Evolutionary conservation across 768 basidiomycete genomes (phyloP), one percentile per base, ranked within the genome.

Genomic region (Chlorophyllum brunneum): DNA sequence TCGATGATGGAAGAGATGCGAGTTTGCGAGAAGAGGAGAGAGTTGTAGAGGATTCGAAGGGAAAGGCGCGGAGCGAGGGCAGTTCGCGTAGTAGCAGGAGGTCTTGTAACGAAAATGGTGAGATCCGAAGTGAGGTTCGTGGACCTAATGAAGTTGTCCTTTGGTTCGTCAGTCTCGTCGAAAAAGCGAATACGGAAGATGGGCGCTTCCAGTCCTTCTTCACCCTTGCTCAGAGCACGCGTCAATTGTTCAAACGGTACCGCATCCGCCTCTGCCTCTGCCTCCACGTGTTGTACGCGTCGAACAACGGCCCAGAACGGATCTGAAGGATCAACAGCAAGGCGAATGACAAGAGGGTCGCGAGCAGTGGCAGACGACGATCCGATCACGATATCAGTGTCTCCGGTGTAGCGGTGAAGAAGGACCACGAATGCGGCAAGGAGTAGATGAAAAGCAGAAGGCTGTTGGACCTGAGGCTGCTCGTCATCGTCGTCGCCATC

Each of bases 101-200:
- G 82, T 11, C 85, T 77, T 5, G 85, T 87, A 38, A 98, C 81
- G 67, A 93, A 95, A 58, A 98, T 72, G 15, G 94, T 97, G 55
- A 98, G 77, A 66, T 98, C 95, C n/a, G 94, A 88, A 5, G 90
- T 92, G 54, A 90, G 72, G 56, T 83, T 85, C 0, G 95, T 94
- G 0, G 83, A 82, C 22, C 80, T 77, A 54, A 95, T 82, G 61
- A 92, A 94, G 53, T 78, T 78, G 51, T 84, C 86, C 42, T 76
- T 84, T 36, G 77, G 81, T 31, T 81, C 69, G 58, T 92, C 90
- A 1, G 86, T 94, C 65, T 89, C 90, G 63, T 98, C 94, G 66
- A 97, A 93, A 76, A 98, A 97, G n/a, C 94, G 85, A 36, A 97
- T 93, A 45, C 94, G 82, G 71, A 97, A 98, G 23, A 98, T 75